Evolutionary conservation across 1,284 basidiomycete species (phyloP), one percentile per base, ranked within the genome.

Genomic region (Tylopilus sp.): DNA sequence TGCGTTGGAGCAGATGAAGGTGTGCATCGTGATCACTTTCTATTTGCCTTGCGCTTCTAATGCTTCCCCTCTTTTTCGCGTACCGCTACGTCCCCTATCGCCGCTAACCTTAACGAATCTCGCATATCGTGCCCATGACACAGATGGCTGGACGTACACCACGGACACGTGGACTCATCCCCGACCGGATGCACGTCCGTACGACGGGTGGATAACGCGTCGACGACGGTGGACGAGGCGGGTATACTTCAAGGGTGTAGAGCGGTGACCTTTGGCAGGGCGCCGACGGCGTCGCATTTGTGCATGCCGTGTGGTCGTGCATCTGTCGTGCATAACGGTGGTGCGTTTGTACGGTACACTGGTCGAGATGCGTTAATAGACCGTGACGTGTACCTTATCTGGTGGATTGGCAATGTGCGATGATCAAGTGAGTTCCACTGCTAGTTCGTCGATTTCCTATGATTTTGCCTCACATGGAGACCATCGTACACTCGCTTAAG

Each of bases 71-170:
- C n/a, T 7, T 20, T 15, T 17, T 9, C 15, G 21, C 17, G 6
- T 6, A 30, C 20, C 8, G 15, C 37, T 11, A 7, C 21, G n/a
- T 35, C 1, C 15, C 9, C n/a, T n/a, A 6, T 28, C 24, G 21
- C 5, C 24, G 9, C n/a, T 6, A 7, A 40, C 4, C 18, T 15
- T 4, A 30, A 28, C 15, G 26, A 29, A 17, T 7, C n/a, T 28
- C 12, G 15, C 41, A 8, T 30, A 18, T 30, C 1, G 17, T 8
- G 3, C 8, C 18, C 7, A 15, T n/a, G 20, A 7, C n/a, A 17
- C 24, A 83, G 86, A 78, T 59, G 87, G 85, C 6, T 89, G 87
- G 85, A 78, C 86, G 14, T 88, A 89, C 59, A 84, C 83, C 4
- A 85, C 85, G 52, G 85, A 88, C 55, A 69, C 74, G 0, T 88